Percentiles rank a stretch among this genome's conserved stretches.
These are phyloP conservation scores for Leishmania aethiopica DNA, from an alignment of 208 protist genomes.

Conservation along the genomic window DNA sequence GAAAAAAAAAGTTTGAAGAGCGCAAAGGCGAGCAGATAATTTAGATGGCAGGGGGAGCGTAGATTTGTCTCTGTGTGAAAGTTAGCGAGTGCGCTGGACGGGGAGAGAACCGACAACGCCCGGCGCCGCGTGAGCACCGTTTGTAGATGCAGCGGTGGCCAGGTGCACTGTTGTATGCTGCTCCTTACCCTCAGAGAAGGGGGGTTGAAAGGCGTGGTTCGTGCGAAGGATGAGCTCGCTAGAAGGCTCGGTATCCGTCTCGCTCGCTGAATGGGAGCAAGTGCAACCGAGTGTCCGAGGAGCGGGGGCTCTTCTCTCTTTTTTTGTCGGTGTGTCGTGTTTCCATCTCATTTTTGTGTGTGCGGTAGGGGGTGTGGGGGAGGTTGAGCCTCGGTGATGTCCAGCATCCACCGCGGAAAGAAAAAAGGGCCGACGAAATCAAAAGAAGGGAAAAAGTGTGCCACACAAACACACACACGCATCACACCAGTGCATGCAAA, in stretches of 20 bases:
- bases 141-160: not conserved
- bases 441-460: conserved; percentile 6
- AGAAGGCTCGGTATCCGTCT: not conserved
- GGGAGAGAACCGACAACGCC: not conserved
- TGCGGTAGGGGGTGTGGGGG: not conserved
- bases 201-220: not conserved
- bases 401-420: not conserved
- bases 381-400: no score
- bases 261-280: not conserved
- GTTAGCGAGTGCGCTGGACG: not conserved
- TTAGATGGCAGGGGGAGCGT: not conserved
- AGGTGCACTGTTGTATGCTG: not conserved
- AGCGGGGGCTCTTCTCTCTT: not conserved
- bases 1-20: not conserved
- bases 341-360: not conserved
- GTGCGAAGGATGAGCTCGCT: not conserved
- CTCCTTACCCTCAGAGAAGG: not conserved
- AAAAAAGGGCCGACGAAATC: not conserved
- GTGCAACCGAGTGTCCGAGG: not conserved
- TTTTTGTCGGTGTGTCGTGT: not conserved
- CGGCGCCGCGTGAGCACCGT: not conserved
- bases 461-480: not conserved
- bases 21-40: not conserved
- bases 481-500: not conserved
- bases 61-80: not conserved